Evolutionary conservation across 2,329 filamentous ascomycete genomes (phyloP), one percentile per base, ranked within the genome.

Genomic region (Fusarium humuli): DNA sequence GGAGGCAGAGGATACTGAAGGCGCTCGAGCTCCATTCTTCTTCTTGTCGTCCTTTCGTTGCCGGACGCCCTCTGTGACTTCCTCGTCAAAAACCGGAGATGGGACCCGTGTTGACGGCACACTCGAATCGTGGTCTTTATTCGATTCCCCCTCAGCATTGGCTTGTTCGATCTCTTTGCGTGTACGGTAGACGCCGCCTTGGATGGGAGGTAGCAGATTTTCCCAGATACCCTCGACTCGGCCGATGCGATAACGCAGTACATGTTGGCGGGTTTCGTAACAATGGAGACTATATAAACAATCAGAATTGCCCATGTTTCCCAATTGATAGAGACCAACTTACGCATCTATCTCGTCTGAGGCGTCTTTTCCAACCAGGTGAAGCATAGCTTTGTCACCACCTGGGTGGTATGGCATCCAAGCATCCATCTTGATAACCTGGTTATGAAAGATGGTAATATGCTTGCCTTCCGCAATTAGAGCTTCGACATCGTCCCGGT

Each of bases 261-360:
- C 98, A 73, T 88, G 88, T 62, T 89, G 80, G 73, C 88, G 89
- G 18, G 96, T 91, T 76, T 94, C 92, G 44, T 83, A 73, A 2
- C 95, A 98, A 80, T 99, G 96, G 32, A 98, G 84, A 42, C 94
- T 97, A 73, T 14, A 42, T 14, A 20, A 11, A 50, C 55, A 52
- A 48, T 74, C 27, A 74, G 67, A 25, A 56, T 25, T 27, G 27
- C 20, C 23, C n/a, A 37, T 16, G 14, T 16, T 45, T 32, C 7
- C 45, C 13, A 14, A 16, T 47, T 22, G 30, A 16, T 18, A 30
- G 27, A 45, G 58, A 37, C 58, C 64, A 53, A 47, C 91, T 53
- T 86, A 98, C 93, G 91, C 93, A 79, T 91, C 93, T 67, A 98
- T 91, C 81, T 98, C 96, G 79, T 98, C 94, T 13, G 95, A 98